Percentiles rank a stretch among this genome's conserved stretches.
These are phyloP conservation scores for Datisca glomerata DNA, from an alignment of 306 rosid genomes.

Conservation along the genomic window DNA sequence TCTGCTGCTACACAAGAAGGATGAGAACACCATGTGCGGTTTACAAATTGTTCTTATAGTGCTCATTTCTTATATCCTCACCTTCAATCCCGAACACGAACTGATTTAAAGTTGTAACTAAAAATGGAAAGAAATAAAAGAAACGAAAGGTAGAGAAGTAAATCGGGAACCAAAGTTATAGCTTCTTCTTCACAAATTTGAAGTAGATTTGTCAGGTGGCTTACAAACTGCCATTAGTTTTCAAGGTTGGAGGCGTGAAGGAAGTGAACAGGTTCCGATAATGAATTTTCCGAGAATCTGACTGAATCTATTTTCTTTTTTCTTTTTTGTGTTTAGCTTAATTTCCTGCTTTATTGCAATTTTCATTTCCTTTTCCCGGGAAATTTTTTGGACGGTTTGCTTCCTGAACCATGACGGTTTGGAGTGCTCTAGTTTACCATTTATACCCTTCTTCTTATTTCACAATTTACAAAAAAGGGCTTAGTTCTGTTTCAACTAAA, in stretches of 20 bases:
- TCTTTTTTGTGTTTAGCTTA: not conserved
- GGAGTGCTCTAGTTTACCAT: too few species aligned
- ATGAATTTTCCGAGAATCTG: not conserved
- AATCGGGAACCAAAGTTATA: not conserved
- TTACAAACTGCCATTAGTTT: too few species aligned
- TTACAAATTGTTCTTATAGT: slow-evolving; percentile 45
- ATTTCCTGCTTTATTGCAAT: not conserved
- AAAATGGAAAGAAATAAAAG: too few species aligned
- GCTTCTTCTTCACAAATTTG: not conserved
- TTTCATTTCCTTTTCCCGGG: not conserved
- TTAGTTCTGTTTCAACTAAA: too few species aligned
- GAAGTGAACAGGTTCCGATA: too few species aligned
- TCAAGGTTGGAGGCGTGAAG: too few species aligned
- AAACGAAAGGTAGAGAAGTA: too few species aligned
- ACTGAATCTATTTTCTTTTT: not conserved
- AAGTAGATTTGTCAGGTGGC: too few species aligned
- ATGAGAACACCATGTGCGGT: slow-evolving; percentile 49
- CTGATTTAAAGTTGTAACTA: not conserved
- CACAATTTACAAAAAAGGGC: too few species aligned
- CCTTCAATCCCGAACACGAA: not conserved
- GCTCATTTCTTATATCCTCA: slow-evolving; percentile 33
- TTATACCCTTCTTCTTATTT: too few species aligned
- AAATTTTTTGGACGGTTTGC: too few species aligned
- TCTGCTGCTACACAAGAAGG: slow-evolving; percentile 47
- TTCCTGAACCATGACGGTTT: too few species aligned